A percentile compares a stretch with the other conserved stretches of the same genome.
These are phyloP conservation scores for Coemansia sp. DNA, from an alignment of 192 early-diverging fungal genomes.

Conservation along the genomic window DNA sequence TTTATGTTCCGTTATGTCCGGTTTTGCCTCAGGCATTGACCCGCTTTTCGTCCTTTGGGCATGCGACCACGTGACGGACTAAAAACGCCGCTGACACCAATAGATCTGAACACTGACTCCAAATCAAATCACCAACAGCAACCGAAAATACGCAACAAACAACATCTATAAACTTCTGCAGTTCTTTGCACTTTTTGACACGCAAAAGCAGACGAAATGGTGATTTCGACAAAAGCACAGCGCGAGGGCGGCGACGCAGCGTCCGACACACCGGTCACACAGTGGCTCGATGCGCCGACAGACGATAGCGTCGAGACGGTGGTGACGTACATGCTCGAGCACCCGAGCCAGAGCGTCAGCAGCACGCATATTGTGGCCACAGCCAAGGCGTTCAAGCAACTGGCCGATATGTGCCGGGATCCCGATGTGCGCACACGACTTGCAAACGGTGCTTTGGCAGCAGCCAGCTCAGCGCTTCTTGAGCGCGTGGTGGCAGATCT, in stretches of 20 bases:
- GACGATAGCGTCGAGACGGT: background rate
- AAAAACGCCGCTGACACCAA: too few species aligned
- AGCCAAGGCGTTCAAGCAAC: constrained; percentile 33
- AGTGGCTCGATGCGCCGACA: background rate
- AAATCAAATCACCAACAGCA: background rate
- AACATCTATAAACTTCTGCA: background rate
- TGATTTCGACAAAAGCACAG: background rate
- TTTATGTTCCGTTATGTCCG: too few species aligned
- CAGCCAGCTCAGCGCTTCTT: constrained; percentile 14
- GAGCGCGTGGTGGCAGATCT: constrained; percentile 7
- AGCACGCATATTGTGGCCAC: constrained; percentile 11
- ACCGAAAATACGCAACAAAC: background rate
- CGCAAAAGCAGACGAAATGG: background rate
- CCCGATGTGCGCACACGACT: constrained; percentile 12
- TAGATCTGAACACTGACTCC: too few species aligned
- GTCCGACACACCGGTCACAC: background rate
- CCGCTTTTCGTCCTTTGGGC: too few species aligned
- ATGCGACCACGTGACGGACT: too few species aligned
- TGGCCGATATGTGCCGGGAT: constrained; percentile 38
- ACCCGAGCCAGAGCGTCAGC: constrained; percentile 9
- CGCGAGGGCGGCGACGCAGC: background rate
- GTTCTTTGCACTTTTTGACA: background rate
- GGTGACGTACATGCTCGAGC: constrained; percentile 3
- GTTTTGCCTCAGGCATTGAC: too few species aligned
- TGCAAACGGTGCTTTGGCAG: constrained; percentile 9